Evolutionary conservation across 495 filamentous ascomycete genomes (phyloP), one percentile per base, ranked within the genome.

Genomic region (Pseudotulostoma volvatum): DNA sequence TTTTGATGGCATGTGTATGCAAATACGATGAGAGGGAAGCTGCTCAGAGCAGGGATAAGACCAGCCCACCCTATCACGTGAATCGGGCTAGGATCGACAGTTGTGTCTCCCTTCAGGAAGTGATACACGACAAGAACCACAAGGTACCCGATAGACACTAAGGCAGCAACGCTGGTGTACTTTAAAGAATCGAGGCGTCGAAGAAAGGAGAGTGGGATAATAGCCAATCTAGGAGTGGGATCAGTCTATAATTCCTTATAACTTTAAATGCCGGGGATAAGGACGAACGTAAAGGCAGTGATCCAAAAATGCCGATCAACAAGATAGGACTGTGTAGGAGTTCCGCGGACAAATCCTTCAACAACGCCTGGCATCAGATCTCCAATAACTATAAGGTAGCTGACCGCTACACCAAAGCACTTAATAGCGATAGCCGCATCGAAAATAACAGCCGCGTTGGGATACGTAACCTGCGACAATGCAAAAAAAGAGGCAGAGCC

Each of bases 1-100:
- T 97, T 97, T 48, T 97, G 90, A 58, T 97, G 90, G 52, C 92
- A 97, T 3, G 90, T 97, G 58, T 95, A 97, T 14, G 90, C 90
- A 62, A 96, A 97, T 7, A 97, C 84, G 41, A 95, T 84, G 31
- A 97, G 83, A 0, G 90, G 92, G 42, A 97, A 76, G 44, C 80
- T 87, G 46, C 81, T 79, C 31, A 97, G 69, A 2, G 77, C 74
- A 15, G 80, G 71, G 28, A 93, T 68, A 11, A 79, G 66, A 0
- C 90, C 85, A 17, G 73, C 77, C 76, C 84, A 93, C 37, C 70
- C 63, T 42, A 90, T 63, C 13, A 81, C 55, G 17, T 80, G 75
- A 43, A 97, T 66, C 15, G 70, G 66, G 14, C 86, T 81, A 33
- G 81, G 69, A 33, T 83, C 74, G 2, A 68, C 59, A 38, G 74